Evolutionary conservation across 2,329 filamentous ascomycete genomes (phyloP), one percentile per base, ranked within the genome.

Genomic region (Aspergillus luchuensis): DNA sequence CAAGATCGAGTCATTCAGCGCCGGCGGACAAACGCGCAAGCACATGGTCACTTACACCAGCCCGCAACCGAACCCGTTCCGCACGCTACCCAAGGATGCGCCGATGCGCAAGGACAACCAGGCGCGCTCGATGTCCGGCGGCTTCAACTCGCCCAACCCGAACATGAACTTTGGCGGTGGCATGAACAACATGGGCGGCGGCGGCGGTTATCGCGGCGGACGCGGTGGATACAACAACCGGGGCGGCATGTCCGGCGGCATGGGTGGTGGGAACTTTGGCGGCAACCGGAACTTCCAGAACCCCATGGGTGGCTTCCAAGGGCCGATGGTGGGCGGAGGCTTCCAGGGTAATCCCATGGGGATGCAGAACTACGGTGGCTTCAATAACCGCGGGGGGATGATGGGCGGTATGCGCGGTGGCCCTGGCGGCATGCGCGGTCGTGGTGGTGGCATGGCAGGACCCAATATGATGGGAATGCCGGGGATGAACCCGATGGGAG

Each of bases 31-130:
- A 83, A 72, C 79, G 58, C 93, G 93, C 66, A 87, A 85, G 72
- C 85, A 90, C 66, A 85, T 82, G 1, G 87, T 91, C 50, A 86
- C 86, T 60, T 97, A 92, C 80, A 90, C 90, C 56, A 89, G 87
- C 65, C 88, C 92, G 0, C 85, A 86, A 51, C 83, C 85, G 66
- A 98, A 98, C 74, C 92, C 93, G 0, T 98, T 96, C 85, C 89
- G 90, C 66, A 97, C 92, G 0, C 80, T 96, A 4, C 93, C 92
- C 17, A 97, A 97, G 79, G 93, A 97, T 73, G 89, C 90, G 0
- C 92, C 91, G 0, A 84, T 85, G 68, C 86, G 91, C 60, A 88
- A 91, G 72, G 82, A 86, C 61, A 87, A 87, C 56, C 82, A 86
- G 30, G 66, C 58, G 75, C 79, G 33, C 72, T 82, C 51, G 79